phyloP scores from a whole-genome alignment of 768 basidiomycete genomes.

The Suillus hirtellus region DNA sequence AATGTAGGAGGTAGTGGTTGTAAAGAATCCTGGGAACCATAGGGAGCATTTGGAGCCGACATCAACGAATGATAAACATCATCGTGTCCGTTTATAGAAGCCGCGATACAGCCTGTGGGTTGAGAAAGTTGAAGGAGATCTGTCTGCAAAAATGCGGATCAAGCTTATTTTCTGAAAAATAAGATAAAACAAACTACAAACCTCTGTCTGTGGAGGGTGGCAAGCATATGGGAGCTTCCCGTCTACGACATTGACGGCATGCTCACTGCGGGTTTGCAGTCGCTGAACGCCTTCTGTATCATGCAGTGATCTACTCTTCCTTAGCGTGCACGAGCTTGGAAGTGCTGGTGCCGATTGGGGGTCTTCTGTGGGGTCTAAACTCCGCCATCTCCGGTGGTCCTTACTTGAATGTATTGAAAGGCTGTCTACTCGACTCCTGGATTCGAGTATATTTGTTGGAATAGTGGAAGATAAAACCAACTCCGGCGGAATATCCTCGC shows the following conservation, averaged over 20 bases:
- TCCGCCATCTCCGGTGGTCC: constrained; percentile 18
- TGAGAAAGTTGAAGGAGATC: not conserved
- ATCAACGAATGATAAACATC: not conserved
- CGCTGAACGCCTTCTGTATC: not conserved
- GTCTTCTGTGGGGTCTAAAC: constrained; percentile 18
- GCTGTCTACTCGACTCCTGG: too few relatives aligned
- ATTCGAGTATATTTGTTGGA: not conserved
- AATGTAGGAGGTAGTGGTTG: not conserved
- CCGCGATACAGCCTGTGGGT: not conserved
- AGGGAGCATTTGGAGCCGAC: not conserved
- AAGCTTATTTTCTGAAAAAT: constrained; percentile 1
- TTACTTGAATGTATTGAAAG: constrained; percentile 5
- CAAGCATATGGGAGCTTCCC: not conserved
- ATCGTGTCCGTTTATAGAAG: not conserved
- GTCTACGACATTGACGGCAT: too few relatives aligned
- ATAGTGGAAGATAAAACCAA: constrained; percentile 24
- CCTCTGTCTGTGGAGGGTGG: not conserved
- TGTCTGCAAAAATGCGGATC: constrained; percentile 12
- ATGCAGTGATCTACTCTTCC: constrained; percentile 35
- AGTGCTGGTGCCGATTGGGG: constrained; percentile 1
- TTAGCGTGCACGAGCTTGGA: constrained; percentile 15
- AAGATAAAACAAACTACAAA: not conserved
- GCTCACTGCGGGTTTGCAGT: not conserved
- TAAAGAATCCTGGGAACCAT: not conserved
- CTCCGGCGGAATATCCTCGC: constrained; percentile 40